phyloP scores from a whole-genome alignment of 208 protist genomes.

The Leishmania amazonensis region DNA sequence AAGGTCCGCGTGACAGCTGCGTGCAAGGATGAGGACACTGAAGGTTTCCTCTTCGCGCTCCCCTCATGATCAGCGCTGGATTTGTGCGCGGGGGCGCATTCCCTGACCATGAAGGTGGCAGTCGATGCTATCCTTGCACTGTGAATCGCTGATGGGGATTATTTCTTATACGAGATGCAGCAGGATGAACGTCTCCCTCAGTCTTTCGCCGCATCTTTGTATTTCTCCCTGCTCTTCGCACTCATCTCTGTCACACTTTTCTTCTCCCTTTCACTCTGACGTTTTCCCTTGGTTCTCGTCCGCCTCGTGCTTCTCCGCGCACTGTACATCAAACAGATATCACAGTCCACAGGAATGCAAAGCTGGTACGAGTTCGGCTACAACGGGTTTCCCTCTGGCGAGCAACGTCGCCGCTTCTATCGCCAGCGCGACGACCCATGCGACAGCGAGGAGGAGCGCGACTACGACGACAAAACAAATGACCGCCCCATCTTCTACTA shows the following conservation, averaged over 20 bases:
- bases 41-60: background rate
- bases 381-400: constrained; percentile 78
- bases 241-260: background rate
- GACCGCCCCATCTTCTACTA: constrained; percentile 75
- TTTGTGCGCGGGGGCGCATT: background rate
- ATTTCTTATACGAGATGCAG: background rate
- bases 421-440: constrained; percentile 84
- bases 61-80: background rate
- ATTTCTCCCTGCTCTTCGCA: background rate
- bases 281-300: background rate
- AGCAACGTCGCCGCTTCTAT: constrained; percentile 79
- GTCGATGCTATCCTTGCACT: background rate
- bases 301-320: constrained; percentile 1
- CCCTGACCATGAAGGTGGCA: background rate
- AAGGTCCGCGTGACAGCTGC: background rate
- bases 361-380: constrained; percentile 88
- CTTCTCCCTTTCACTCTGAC: background rate
- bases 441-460: constrained; percentile 82
- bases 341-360: constrained; percentile 41
- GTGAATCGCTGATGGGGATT: background rate
- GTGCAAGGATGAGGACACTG: background rate
- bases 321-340: background rate
- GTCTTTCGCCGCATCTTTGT: background rate
- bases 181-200: background rate
- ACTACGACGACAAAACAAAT: constrained; percentile 69